Base-by-base conservation (phyloP, 176 grass and related monocot species). In the Triticum turgidum region DNA sequence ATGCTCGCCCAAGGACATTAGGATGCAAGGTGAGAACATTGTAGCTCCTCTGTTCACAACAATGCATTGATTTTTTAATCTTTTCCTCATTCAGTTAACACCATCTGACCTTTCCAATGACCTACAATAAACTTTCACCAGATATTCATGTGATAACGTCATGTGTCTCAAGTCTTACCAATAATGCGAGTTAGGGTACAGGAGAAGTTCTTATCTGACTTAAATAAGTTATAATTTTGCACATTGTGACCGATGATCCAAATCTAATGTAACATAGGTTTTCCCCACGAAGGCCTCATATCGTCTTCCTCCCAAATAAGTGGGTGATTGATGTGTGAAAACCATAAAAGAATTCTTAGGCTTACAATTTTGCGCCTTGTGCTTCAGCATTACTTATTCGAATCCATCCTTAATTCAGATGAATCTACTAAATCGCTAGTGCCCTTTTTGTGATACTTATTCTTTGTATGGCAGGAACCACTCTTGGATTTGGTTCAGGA, bases 21-120 rank as follows among this genome's bases (percentile, higher is more conserved):
- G 15, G 38, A 67, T 33, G 62, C 64, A 14, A 47, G 79, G 80
- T 82, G 45, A 13, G 45, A 81, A 81, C 20, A 80, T 27, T 42
- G 34, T 45, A 30, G 22, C 1, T 52, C 73, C 73, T 76, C 59
- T 22, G 59, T 24, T n/a, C 59, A n/a, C 59, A 20, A 62, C n/a
- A 62, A 24, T 62, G 59, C 59, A 62, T 3, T 22, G 9, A 4
- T 0, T 24, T 15, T 63, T 72, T 35, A 35, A 52, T 52, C 14
- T 72, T 41, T 7, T 77, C 4, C 7, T 7, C 14, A 77, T 7
- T 52, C 49, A 52, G 30, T 30, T 35, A 27, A 18, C 32, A 33
- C 25, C 7, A 51, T 52, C 2, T 69, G 64, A 22, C 35, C 11
- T 52, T 18, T 49, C 3, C 30, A 0, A 24, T 20, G 18, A 64